A percentile compares a stretch with the other conserved stretches of the same genome.
Conservation (phyloP, 805 yeast genomes). For the Sugiyamaella qingdaonensis region DNA sequence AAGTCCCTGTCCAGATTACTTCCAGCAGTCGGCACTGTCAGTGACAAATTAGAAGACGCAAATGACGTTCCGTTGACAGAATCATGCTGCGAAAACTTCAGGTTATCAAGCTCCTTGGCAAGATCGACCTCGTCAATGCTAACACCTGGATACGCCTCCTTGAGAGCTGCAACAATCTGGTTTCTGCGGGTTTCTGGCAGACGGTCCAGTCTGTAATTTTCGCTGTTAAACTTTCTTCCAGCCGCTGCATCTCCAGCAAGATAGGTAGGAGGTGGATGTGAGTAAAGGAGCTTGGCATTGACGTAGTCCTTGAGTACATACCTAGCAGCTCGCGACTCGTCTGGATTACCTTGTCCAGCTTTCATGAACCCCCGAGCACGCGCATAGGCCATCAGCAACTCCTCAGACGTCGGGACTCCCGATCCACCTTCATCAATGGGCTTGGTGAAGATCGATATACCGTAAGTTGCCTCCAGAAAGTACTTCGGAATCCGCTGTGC, state of each 20-base stretch:
- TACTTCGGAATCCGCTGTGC: conserved; percentile 85
- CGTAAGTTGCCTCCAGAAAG: conserved; percentile 86
- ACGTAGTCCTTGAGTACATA: conserved; percentile 92
- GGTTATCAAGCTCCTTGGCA: conserved; percentile 60
- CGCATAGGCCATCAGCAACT: conserved; percentile 85
- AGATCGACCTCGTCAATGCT: conserved; percentile 53
- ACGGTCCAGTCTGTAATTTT: conserved; percentile 59
- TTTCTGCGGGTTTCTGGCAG: conserved; percentile 70
- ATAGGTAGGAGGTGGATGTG: conserved; percentile 80
- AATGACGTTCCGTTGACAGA: conserved; percentile 73
- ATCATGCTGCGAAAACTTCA: conserved; percentile 77
- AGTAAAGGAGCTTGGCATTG: conserved; percentile 78
- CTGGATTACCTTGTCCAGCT: conserved; percentile 95
- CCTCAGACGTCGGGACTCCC: conserved; percentile 84
- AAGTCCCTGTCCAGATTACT: conserved; percentile 83
- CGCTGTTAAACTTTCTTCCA: conserved; percentile 68
- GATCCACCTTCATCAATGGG: conserved; percentile 83
- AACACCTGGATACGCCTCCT: conserved; percentile 36
- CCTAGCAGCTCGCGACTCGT: conserved; percentile 91
- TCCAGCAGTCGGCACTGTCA: conserved; percentile 52
- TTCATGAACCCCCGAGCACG: conserved; percentile 92
- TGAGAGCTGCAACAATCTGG: conserved; percentile 59
- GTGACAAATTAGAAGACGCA: conserved; percentile 42
- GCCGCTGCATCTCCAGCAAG: conserved; percentile 41
- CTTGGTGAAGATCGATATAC: conserved; percentile 78